phyloP scores from a whole-genome alignment of 2,329 filamentous ascomycete genomes.

The Phialemonium atrogriseum region DNA sequence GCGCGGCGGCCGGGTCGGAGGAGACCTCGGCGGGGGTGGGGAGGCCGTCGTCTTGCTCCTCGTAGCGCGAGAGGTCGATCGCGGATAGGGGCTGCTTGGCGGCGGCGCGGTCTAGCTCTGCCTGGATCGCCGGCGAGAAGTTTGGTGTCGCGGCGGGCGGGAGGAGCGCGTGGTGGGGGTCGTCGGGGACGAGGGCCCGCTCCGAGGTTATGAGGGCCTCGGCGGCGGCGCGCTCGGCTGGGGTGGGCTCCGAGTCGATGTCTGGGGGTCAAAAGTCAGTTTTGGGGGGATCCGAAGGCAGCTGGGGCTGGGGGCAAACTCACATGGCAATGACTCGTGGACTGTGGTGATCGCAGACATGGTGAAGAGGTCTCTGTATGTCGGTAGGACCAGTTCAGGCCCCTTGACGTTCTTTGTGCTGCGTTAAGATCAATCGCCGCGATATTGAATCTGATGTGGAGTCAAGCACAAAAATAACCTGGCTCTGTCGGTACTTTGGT shows the following conservation, averaged over 20 bases:
- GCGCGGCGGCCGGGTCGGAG: conserved; percentile 16
- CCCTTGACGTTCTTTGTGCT: too few relatives aligned
- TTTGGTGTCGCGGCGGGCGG: conserved; percentile 40
- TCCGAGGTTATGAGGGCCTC: conserved; percentile 63
- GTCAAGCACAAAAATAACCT: too few relatives aligned
- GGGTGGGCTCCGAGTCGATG: conserved; percentile 67
- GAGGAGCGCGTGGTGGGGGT: conserved; percentile 49
- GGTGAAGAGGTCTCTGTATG: too few relatives aligned
- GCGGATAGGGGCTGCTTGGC: conserved; percentile 39
- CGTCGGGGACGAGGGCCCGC: conserved; percentile 32
- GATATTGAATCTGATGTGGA: too few relatives aligned
- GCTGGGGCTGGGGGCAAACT: conserved; percentile 17
- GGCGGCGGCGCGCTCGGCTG: conserved; percentile 55
- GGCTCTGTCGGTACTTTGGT: too few relatives aligned
- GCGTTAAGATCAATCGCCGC: too few relatives aligned
- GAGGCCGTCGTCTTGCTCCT: conserved; percentile 60
- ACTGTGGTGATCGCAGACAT: conserved; percentile 63
- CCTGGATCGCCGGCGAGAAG: conserved; percentile 58
- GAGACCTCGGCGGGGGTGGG: conserved; percentile 30
- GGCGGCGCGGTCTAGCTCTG: conserved; percentile 62
- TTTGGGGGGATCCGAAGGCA: conserved; percentile 2
- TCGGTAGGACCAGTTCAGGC: too few relatives aligned
- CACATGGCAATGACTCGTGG: conserved; percentile 78
- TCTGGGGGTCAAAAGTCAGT: conserved; percentile 47
- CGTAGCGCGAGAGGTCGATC: conserved; percentile 76